Conservation (phyloP, 2,329 filamentous ascomycete genomes). For the Keithomyces neogunnii region DNA sequence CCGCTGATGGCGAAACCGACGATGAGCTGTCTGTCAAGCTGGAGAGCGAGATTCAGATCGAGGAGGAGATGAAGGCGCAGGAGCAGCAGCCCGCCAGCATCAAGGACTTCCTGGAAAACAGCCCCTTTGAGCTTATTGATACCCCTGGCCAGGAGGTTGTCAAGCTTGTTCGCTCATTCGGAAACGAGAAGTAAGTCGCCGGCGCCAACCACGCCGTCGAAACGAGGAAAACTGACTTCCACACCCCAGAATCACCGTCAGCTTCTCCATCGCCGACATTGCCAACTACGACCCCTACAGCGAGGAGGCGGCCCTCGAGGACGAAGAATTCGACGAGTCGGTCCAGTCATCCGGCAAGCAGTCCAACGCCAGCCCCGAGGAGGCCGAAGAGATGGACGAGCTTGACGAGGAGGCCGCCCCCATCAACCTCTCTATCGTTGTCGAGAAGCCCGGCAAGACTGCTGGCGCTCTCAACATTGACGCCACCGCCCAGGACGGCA, state of each 20-base stretch:
- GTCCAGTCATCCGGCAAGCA: slow-evolving; percentile 47
- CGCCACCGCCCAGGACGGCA: slow-evolving; percentile 75
- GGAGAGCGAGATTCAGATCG: slow-evolving; percentile 72
- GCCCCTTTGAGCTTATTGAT: slow-evolving; percentile 77
- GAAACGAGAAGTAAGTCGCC: slow-evolving; percentile 70
- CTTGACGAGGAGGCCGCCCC: slow-evolving; percentile 57
- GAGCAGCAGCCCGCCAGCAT: slow-evolving; percentile 68
- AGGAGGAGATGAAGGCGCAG: slow-evolving; percentile 69
- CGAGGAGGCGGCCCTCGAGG: slow-evolving; percentile 29
- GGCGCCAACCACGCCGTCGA: neutral
- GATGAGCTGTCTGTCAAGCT: slow-evolving; percentile 82
- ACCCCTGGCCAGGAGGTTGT: slow-evolving; percentile 81
- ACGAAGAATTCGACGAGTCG: slow-evolving; percentile 30
- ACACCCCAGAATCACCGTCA: slow-evolving; percentile 30
- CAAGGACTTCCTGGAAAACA: slow-evolving; percentile 81
- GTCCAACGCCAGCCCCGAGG: slow-evolving; percentile 41
- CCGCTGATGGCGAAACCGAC: slow-evolving; percentile 47
- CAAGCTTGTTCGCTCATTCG: slow-evolving; percentile 70
- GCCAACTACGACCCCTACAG: slow-evolving; percentile 29
- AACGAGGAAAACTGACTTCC: slow-evolving; percentile 4
- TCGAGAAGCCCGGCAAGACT: slow-evolving; percentile 72
- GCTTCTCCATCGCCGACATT: slow-evolving; percentile 34
- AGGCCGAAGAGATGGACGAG: slow-evolving; percentile 34
- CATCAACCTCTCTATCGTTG: slow-evolving; percentile 73
- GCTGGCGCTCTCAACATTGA: slow-evolving; percentile 76